Conservation (phyloP, 2,329 filamentous ascomycete genomes). For the Dryadomyces quercus-mongolicae region DNA sequence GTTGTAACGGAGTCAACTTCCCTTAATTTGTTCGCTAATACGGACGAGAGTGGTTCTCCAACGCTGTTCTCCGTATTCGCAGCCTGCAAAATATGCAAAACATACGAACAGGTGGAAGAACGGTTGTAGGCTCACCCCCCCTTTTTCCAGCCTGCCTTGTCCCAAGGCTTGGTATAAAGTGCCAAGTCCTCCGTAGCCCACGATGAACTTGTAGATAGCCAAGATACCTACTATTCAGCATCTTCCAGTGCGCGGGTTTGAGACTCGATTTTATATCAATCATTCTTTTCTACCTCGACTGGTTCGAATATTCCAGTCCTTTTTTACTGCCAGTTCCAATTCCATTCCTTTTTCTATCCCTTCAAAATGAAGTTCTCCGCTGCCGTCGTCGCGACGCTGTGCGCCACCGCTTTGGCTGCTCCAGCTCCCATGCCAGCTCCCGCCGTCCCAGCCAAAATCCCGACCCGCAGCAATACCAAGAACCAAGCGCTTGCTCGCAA, state of each 20-base stretch:
- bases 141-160: not conserved
- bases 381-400: not conserved
- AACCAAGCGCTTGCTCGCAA: not conserved
- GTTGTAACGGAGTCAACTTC: not conserved
- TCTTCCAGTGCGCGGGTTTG: not conserved
- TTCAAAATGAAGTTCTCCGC: conserved; percentile 1
- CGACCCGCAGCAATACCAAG: not conserved
- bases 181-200: not conserved
- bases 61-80: no score
- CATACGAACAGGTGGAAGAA: no score
- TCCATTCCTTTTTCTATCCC: not conserved
- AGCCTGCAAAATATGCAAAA: not conserved
- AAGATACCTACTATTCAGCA: not conserved
- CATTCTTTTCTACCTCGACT: not conserved
- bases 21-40: not conserved
- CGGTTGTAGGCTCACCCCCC: not conserved
- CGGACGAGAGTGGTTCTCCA: not conserved
- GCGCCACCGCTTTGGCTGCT: not conserved
- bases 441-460: no score
- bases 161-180: not conserved
- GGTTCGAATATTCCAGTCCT: not conserved
- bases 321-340: not conserved
- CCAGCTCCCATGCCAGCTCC: not conserved
- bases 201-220: not conserved
- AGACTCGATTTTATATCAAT: not conserved